These are phyloP conservation scores for Climacium dendroides DNA, from an alignment of 225 moss, liverwort and hornwort genomes.

Conservation along the genomic window DNA sequence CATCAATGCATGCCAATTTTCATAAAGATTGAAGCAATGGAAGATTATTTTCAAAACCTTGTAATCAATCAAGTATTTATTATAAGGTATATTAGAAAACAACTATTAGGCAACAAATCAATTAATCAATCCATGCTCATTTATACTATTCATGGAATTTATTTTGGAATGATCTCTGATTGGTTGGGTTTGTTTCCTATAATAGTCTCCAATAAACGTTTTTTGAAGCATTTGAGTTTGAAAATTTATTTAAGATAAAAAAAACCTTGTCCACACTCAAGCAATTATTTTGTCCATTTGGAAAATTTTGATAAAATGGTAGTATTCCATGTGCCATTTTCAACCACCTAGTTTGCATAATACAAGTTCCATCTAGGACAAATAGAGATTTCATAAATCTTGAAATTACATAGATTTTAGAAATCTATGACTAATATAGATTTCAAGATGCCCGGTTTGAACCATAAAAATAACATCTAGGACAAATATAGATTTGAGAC, in stretches of 20 bases:
- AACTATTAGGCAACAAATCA: too few species aligned
- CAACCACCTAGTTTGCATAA: too few species aligned
- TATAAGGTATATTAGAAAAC: neutral
- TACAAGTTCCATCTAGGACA: too few species aligned
- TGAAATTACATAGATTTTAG: too few species aligned
- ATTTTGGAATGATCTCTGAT: neutral
- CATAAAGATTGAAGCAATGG: neutral
- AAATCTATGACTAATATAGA: too few species aligned
- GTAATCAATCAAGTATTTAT: neutral
- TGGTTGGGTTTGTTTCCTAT: fast-evolving
- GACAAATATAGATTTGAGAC: too few species aligned
- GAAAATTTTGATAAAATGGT: too few species aligned
- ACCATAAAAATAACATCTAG: too few species aligned
- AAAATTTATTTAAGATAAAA: neutral
- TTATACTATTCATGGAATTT: neutral
- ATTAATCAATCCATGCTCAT: too few species aligned
- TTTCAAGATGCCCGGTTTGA: too few species aligned
- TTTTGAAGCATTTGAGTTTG: neutral
- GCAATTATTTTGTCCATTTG: neutral
- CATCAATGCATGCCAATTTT: neutral
- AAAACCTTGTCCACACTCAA: neutral
- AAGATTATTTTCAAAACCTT: neutral
- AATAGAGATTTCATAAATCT: too few species aligned
- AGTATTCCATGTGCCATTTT: too few species aligned
- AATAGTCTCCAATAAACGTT: neutral